A percentile compares a stretch with the other conserved stretches of the same genome.
These are phyloP conservation scores for Cladosporium austrohemisphaericum DNA, from an alignment of 2,329 filamentous ascomycete genomes.

Conservation along the genomic window DNA sequence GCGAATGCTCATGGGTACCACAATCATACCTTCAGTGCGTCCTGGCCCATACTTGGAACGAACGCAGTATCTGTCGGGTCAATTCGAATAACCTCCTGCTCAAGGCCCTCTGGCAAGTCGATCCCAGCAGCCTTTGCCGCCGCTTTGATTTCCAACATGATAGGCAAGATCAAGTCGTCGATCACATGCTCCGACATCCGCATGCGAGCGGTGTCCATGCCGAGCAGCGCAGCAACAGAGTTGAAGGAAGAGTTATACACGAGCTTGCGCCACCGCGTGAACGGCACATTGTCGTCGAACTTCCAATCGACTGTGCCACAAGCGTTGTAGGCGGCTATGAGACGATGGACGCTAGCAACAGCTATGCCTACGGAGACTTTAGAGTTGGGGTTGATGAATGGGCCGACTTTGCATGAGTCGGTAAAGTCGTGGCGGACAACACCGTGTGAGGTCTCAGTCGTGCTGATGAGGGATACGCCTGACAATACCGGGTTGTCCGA, in stretches of 20 bases:
- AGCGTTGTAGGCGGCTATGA: conserved; percentile 48
- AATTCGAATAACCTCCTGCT: conserved; percentile 44
- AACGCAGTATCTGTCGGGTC: conserved; percentile 46
- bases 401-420: conserved; percentile 50
- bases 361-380: conserved; percentile 29
- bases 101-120: conserved; percentile 42
- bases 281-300: conserved; percentile 42
- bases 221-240: conserved; percentile 49
- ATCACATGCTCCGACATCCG: conserved; percentile 43
- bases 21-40: conserved; percentile 48
- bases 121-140: conserved; percentile 45
- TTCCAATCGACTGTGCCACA: conserved; percentile 43
- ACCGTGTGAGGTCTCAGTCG: conserved; percentile 47
- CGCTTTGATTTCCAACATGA: conserved; percentile 52
- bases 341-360: conserved; percentile 34
- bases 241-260: conserved; percentile 53
- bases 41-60: conserved; percentile 54
- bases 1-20: not conserved
- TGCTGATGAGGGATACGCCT: conserved; percentile 52
- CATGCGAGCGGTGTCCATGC: conserved; percentile 51
- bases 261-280: conserved; percentile 50
- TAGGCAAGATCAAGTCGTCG: conserved; percentile 48
- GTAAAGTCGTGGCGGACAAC: conserved; percentile 51
- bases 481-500: conserved; percentile 49
- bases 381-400: conserved; percentile 42